Percentiles rank a stretch among this genome's conserved stretches.
Evolutionary conservation across 1,139 yeast species (phyloP).

Genomic region (Geotrichum klebahnii): DNA sequence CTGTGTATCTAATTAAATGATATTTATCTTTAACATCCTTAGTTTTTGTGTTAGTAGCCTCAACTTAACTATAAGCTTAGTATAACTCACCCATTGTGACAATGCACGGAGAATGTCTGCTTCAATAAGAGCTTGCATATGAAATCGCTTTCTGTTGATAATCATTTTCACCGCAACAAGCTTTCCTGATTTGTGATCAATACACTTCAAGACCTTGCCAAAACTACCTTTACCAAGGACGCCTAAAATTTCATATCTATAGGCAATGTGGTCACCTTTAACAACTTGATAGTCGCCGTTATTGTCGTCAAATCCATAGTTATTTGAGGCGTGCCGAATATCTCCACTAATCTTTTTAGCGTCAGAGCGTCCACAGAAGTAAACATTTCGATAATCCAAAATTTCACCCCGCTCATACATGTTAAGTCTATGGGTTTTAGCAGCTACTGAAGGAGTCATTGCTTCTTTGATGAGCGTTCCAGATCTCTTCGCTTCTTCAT

Average conservation of each 20-base stretch:
- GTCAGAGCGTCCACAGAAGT: conserved; percentile 41
- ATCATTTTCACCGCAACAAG: conserved; percentile 73
- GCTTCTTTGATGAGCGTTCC: conserved; percentile 36
- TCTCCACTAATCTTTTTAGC: conserved; percentile 40
- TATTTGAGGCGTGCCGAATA: conserved; percentile 41
- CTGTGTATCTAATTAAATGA: conserved; percentile 54
- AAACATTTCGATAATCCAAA: conserved; percentile 42
- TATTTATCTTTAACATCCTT: conserved; percentile 45
- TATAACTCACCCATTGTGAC: conserved; percentile 30
- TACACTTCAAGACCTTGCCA: conserved; percentile 71
- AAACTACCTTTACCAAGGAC: conserved; percentile 77
- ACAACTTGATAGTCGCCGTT: conserved; percentile 58
- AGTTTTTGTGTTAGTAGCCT: conserved; percentile 23
- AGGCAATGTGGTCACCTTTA: conserved; percentile 69
- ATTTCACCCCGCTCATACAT: conserved; percentile 54
- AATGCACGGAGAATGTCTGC: conserved; percentile 62
- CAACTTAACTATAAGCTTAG: not conserved
- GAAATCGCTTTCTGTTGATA: conserved; percentile 68
- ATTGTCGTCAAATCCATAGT: conserved; percentile 72
- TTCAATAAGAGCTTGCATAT: conserved; percentile 74
- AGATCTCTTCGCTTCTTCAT: conserved; percentile 19
- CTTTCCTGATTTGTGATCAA: conserved; percentile 58
- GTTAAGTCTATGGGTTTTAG: conserved; percentile 34
- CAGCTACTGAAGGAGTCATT: conserved; percentile 32
- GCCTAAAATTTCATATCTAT: conserved; percentile 59